Conservation (phyloP, 441 rosid genomes). For the Bocquillonia castaneifolia region DNA sequence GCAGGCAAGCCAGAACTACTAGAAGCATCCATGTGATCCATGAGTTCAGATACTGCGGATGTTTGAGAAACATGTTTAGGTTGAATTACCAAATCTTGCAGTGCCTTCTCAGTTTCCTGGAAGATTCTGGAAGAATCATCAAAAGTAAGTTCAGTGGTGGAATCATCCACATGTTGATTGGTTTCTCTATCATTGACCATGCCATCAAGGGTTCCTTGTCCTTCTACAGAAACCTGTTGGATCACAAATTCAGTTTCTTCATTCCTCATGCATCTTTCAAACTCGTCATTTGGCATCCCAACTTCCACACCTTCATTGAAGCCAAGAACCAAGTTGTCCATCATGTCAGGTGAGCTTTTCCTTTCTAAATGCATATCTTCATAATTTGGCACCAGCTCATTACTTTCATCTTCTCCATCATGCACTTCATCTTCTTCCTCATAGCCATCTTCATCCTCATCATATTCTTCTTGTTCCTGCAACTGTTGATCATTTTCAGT, state of each 20-base stretch:
- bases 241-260: constrained; percentile 39
- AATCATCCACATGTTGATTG: constrained; percentile 32
- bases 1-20: constrained; percentile 32
- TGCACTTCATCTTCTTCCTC: constrained; percentile 75
- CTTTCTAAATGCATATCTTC: constrained; percentile 57
- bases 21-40: constrained; percentile 36
- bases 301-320: constrained; percentile 91
- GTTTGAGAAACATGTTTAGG: constrained; percentile 34
- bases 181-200: constrained; percentile 33
- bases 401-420: constrained; percentile 65
- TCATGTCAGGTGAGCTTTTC: constrained; percentile 43
- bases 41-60: constrained; percentile 32
- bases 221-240: constrained; percentile 43
- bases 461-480: constrained; percentile 94
- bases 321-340: constrained; percentile 65
- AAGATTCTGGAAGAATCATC: constrained; percentile 44
- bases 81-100: constrained; percentile 46
- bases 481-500: constrained; percentile 52
- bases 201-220: constrained; percentile 38
- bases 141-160: constrained; percentile 31
- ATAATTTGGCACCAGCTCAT: constrained; percentile 47
- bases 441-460: constrained; percentile 85
- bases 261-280: constrained; percentile 53
- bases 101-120: constrained; percentile 51
- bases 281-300: constrained; percentile 69